Percentiles rank a stretch among this genome's conserved stretches.
These are phyloP conservation scores for Blepharisma stoltei DNA, from an alignment of 73 alveolate species.

Conservation along the genomic window DNA sequence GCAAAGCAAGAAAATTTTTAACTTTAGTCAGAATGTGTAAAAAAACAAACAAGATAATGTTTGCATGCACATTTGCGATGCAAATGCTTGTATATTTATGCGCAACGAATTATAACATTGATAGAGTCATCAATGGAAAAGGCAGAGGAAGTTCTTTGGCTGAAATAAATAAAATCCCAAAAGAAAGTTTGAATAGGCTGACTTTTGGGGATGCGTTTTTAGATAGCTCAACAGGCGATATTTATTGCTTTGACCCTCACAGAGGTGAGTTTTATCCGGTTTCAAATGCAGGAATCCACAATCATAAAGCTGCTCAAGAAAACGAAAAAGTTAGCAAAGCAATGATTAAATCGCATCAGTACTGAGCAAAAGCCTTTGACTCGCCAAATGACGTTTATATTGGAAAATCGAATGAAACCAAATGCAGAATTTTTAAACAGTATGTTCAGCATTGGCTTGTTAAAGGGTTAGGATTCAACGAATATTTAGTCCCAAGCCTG, in stretches of 20 bases:
- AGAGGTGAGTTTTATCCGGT: slow-evolving; percentile 72
- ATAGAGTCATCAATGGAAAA: slow-evolving; percentile 71
- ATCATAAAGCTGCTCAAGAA: slow-evolving; percentile 52
- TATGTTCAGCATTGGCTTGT: slow-evolving; percentile 69
- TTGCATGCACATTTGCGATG: slow-evolving; percentile 83
- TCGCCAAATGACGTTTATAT: slow-evolving; percentile 39
- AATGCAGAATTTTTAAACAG: slow-evolving; percentile 59
- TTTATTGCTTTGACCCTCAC: slow-evolving; percentile 55
- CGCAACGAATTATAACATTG: slow-evolving; percentile 62
- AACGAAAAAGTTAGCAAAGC: slow-evolving; percentile 22
- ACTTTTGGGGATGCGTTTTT: slow-evolving; percentile 65
- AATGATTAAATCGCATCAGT: slow-evolving; percentile 23
- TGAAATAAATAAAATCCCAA: slow-evolving; percentile 47
- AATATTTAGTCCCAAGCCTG: slow-evolving; percentile 63
- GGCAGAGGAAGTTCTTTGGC: slow-evolving; percentile 68
- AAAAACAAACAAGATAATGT: slow-evolving; percentile 66
- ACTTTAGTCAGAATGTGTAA: slow-evolving; percentile 77
- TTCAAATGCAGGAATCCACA: slow-evolving; percentile 87
- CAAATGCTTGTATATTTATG: slow-evolving; percentile 72
- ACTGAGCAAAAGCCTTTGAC: slow-evolving; percentile 25
- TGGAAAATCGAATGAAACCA: slow-evolving; percentile 58
- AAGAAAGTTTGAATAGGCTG: slow-evolving; percentile 29
- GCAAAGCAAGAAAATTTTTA: slow-evolving; percentile 57
- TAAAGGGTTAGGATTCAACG: slow-evolving; percentile 51
- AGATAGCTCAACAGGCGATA: slow-evolving; percentile 88